phyloP scores from a whole-genome alignment of 139 green algal species.

The Coccomyxa sp. region DNA sequence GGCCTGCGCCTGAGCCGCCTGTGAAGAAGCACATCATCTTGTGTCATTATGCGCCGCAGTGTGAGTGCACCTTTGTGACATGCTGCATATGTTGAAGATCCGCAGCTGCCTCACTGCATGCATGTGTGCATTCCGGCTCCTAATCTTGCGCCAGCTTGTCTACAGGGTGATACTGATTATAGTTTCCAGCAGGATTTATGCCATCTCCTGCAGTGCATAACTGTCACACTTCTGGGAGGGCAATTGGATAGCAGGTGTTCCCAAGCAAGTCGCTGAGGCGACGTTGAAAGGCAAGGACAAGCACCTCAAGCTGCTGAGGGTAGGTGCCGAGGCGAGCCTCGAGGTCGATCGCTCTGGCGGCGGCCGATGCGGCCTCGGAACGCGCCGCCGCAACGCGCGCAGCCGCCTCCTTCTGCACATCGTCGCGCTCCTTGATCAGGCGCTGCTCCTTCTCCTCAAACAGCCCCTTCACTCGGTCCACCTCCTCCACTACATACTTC shows the following conservation, averaged over 20 bases:
- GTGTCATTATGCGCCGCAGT: neutral
- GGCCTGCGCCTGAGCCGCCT: constrained; percentile 3
- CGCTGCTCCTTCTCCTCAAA: constrained; percentile 40
- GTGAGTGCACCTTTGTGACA: neutral
- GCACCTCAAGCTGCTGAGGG: neutral
- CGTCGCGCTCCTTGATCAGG: constrained; percentile 19
- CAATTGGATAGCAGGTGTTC: neutral
- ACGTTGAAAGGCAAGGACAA: neutral
- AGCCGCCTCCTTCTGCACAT: neutral
- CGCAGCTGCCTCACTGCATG: neutral
- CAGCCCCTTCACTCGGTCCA: constrained; percentile 44
- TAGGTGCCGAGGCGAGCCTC: neutral
- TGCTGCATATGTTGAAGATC: neutral
- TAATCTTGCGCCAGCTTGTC: too few relatives aligned
- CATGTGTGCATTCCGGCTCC: neutral
- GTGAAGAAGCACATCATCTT: neutral
- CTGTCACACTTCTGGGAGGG: neutral
- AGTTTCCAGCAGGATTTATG: neutral
- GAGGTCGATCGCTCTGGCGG: neutral
- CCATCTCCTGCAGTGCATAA: neutral
- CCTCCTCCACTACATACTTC: constrained; percentile 37
- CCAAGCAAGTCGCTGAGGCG: neutral
- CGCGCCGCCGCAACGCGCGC: neutral
- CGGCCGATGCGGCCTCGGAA: neutral
- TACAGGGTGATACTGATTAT: neutral